A percentile compares a stretch with the other conserved stretches of the same genome.
Evolutionary conservation across 2,329 filamentous ascomycete species (phyloP).

Genomic region (Fusarium mexicanum): DNA sequence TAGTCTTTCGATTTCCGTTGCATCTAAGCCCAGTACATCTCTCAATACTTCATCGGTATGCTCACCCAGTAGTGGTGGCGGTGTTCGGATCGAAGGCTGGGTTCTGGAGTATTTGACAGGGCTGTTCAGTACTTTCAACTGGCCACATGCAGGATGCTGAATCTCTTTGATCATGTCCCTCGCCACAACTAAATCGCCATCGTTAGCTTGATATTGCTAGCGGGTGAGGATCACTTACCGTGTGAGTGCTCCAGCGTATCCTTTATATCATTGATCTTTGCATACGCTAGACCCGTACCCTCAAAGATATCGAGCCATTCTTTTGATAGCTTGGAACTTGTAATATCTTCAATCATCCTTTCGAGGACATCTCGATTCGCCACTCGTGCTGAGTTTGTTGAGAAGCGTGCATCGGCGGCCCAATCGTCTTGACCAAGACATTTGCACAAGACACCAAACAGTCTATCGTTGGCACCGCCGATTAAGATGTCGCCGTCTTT

Average conservation of each 20-base stretch:
- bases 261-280: constrained; percentile 92
- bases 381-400: constrained; percentile 69
- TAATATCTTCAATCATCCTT: constrained; percentile 77
- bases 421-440: constrained; percentile 66
- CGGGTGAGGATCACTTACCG: constrained; percentile 56
- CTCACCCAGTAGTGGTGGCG: constrained; percentile 85
- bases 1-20: accelerated
- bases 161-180: constrained; percentile 89
- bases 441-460: constrained; percentile 71
- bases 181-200: constrained; percentile 52
- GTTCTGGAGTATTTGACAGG: constrained; percentile 92
- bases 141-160: constrained; percentile 81
- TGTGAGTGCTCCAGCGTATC: constrained; percentile 84
- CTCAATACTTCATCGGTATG: constrained; percentile 80
- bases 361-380: constrained; percentile 80
- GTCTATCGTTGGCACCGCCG: constrained; percentile 74
- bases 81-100: constrained; percentile 75
- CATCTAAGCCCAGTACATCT: background rate
- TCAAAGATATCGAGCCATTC: constrained; percentile 89
- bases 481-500: constrained; percentile 73
- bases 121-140: constrained; percentile 88
- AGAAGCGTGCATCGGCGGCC: constrained; percentile 66
- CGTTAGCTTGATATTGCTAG: no score
- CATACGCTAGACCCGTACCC: constrained; percentile 86
- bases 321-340: constrained; percentile 77